Evolutionary conservation across 345 rosid species (phyloP), one percentile per base, ranked within the genome.

Genomic region (Eucalyptus globulus): DNA sequence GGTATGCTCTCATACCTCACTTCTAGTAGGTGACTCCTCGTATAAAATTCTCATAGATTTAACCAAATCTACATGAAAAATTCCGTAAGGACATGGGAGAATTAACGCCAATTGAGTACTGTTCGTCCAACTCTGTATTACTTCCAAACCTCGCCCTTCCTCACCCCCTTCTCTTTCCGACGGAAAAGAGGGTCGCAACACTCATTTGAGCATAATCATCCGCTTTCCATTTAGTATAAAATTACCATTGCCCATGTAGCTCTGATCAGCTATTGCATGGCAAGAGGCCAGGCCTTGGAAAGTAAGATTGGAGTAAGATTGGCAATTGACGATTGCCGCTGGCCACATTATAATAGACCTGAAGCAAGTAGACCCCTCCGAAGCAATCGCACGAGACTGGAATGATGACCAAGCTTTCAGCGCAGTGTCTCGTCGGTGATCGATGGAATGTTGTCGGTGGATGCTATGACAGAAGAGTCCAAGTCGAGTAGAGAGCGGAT

Each of bases 351-450:
- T 69, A 31, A 31, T 3, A 69, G 4, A 69, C 43, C 12, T 16
- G 80, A 8, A 8, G 43, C 80, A 31, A 69, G 80, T 9, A 69
- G 24, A 69, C 40, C 11, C 76, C 0, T n/a, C 76, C 9, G 10
- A 12, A 65, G 37, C 37, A 65, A 65, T 65, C 4, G 76, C 10
- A 65, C 1, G 37, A 65, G 4, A 65, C 3, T 14, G 9, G 19
- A 65, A 29, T 15, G 4, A 67, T 67, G 40, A 67, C 40, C 80
- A 31, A 65, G 2, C 11, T 65, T 51, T 14, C 76, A 8, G 4
- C 3, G 37, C 5, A 5, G 37, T 65, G 31, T n/a, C 3, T n/a
- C 1, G 19, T n/a, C 0, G 1, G 37, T 65, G 34, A n/a, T 29
- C 6, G 72, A 65, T 14, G 72, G 6, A 67, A 67, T n/a, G 3